Conservation (phyloP, 768 basidiomycete genomes). For the Mycena galericulata region DNA sequence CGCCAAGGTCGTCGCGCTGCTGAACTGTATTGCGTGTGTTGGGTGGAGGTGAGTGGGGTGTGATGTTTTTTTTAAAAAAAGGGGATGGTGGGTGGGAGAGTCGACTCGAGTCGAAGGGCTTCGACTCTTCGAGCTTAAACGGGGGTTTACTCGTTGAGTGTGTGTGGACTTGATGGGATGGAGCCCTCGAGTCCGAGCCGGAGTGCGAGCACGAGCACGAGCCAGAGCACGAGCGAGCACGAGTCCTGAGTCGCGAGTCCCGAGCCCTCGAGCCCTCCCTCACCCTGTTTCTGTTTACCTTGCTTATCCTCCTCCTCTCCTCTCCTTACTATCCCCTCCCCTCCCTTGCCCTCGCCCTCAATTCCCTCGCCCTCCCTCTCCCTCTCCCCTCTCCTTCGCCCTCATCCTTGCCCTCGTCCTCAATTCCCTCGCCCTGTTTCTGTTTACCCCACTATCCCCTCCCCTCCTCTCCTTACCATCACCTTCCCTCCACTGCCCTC, state of each 20-base stretch:
- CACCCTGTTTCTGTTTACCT: not conserved
- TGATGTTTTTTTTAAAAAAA: no score
- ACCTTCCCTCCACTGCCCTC: not conserved
- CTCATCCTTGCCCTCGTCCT: not conserved
- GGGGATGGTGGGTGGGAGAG: no score
- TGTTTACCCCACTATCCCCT: not conserved
- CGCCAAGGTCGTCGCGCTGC: constrained; percentile 37
- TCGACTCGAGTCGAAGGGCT: no score
- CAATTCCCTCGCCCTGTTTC: not conserved
- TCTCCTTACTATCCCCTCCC: not conserved
- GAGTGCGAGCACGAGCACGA: no score
- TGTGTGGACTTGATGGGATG: no score
- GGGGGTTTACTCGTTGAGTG: no score
- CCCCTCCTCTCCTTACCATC: not conserved
- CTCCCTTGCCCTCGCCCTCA: not conserved
- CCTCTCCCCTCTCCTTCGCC: not conserved
- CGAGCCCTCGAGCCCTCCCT: no score
- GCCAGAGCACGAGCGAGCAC: no score
- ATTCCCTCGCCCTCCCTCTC: not conserved
- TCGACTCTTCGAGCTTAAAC: no score
- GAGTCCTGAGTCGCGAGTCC: no score
- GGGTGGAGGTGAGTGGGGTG: constrained; percentile 51
- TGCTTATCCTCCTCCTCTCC: not conserved
- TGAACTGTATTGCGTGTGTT: constrained; percentile 57
- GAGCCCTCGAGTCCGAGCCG: no score